These are phyloP conservation scores for Ceratobasidium sp. DNA, from an alignment of 1,284 basidiomycete species.

Conservation along the genomic window DNA sequence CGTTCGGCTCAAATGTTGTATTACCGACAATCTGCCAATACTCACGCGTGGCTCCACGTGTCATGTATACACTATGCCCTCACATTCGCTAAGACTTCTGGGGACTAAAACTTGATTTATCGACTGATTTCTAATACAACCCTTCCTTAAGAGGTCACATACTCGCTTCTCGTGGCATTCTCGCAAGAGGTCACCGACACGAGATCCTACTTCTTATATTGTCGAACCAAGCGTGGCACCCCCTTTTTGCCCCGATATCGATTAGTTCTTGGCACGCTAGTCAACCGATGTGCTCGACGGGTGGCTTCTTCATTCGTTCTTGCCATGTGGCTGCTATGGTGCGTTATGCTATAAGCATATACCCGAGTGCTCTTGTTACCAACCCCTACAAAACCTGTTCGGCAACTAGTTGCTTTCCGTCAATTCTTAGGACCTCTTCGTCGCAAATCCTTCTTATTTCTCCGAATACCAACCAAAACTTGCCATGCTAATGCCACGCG, in stretches of 20 bases:
- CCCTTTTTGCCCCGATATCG: not conserved
- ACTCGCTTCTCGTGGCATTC: constrained; percentile 10
- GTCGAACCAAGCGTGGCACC: not conserved
- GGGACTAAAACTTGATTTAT: too few species aligned
- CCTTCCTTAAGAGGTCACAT: too few species aligned
- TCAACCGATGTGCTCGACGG: not conserved
- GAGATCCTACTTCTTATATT: constrained; percentile 9
- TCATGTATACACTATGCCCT: too few species aligned
- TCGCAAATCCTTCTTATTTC: not conserved
- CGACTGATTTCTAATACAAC: too few species aligned
- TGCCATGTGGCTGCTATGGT: too few species aligned
- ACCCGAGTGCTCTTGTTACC: not conserved
- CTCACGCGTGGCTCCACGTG: not conserved
- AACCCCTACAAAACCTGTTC: not conserved
- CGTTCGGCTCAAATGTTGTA: not conserved
- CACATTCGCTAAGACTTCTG: too few species aligned
- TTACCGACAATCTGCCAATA: constrained; percentile 1
- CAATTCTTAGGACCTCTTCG: not conserved
- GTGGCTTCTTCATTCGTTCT: too few species aligned
- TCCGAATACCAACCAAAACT: constrained; percentile 20
- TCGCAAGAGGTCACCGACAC: constrained; percentile 29
- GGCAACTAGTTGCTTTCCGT: not conserved
- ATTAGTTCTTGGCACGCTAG: constrained; percentile 17
- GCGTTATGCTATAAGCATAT: too few species aligned
- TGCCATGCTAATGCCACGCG: constrained; percentile 6